These are phyloP conservation scores for Asparagopsis taxiformis DNA, from an alignment of 31 red algal genomes.

Conservation along the genomic window DNA sequence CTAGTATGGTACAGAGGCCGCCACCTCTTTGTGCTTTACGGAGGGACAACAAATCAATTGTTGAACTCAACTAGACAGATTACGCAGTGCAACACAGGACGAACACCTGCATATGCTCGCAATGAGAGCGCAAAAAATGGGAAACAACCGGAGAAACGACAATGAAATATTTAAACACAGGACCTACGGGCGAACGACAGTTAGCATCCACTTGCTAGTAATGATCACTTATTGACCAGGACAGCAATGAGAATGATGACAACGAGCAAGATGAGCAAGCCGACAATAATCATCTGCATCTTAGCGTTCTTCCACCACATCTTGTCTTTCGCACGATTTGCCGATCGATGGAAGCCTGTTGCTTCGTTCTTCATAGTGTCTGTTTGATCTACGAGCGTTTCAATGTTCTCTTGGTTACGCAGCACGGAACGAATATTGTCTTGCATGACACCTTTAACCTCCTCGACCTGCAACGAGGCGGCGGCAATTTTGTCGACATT, in stretches of 20 bases:
- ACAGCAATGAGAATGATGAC: conserved; percentile 48
- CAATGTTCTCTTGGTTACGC: conserved; percentile 76
- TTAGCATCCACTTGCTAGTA: too few relatives aligned
- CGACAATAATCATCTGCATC: conserved; percentile 57
- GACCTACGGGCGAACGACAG: too few relatives aligned
- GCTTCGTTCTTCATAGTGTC: conserved; percentile 87
- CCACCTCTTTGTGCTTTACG: too few relatives aligned
- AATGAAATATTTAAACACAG: too few relatives aligned
- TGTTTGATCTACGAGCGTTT: conserved; percentile 71
- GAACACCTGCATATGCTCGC: too few relatives aligned
- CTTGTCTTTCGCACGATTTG: conserved; percentile 75
- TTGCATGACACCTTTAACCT: conserved; percentile 84
- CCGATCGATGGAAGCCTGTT: conserved; percentile 64
- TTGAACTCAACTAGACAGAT: too few relatives aligned
- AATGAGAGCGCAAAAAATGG: too few relatives aligned
- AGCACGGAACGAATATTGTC: conserved; percentile 79
- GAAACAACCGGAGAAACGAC: too few relatives aligned
- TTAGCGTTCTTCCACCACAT: conserved; percentile 86
- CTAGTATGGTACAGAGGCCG: too few relatives aligned
- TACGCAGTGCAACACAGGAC: too few relatives aligned
- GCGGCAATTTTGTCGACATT: conserved; percentile 76
- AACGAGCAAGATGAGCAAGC: conserved; percentile 54
- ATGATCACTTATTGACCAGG: conserved; percentile 3
- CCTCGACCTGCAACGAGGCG: conserved; percentile 77
- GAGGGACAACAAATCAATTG: too few relatives aligned